These are phyloP conservation scores for Penicillium sp. DNA, from an alignment of 2,329 filamentous ascomycete species.

Conservation along the genomic window DNA sequence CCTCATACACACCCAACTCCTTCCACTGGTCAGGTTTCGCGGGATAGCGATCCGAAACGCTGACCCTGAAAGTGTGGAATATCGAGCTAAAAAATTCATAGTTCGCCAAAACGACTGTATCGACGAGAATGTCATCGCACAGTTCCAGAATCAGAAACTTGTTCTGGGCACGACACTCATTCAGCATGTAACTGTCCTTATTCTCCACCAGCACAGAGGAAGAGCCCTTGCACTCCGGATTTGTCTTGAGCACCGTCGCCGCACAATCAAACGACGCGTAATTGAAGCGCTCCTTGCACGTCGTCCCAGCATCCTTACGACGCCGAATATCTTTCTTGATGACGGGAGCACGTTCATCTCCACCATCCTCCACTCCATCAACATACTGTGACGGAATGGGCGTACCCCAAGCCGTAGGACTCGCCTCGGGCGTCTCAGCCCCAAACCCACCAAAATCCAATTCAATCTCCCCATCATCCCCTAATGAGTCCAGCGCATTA, in stretches of 20 bases:
- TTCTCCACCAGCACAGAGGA: constrained; percentile 91
- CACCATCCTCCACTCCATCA: background rate
- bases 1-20: constrained; percentile 82
- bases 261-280: constrained; percentile 97
- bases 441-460: constrained; percentile 66
- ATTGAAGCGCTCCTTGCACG: constrained; percentile 95
- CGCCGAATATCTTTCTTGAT: constrained; percentile 58
- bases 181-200: constrained; percentile 97
- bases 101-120: constrained; percentile 95
- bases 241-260: constrained; percentile 88
- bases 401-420: constrained; percentile 31
- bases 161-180: constrained; percentile 80
- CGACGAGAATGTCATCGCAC: constrained; percentile 80
- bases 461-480: constrained; percentile 85
- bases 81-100: constrained; percentile 99
- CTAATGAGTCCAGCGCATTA: constrained; percentile 72
- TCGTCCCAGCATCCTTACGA: constrained; percentile 92
- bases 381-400: constrained; percentile 26
- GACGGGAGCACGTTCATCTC: constrained; percentile 31
- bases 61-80: constrained; percentile 85
- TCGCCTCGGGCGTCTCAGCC: constrained; percentile 41
- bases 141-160: constrained; percentile 95
- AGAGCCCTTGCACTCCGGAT: constrained; percentile 78
- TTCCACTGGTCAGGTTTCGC: constrained; percentile 92
- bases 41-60: constrained; percentile 91